Conservation (phyloP, 2,329 filamentous ascomycete species). For the Fusarium pseudocircinatum region DNA sequence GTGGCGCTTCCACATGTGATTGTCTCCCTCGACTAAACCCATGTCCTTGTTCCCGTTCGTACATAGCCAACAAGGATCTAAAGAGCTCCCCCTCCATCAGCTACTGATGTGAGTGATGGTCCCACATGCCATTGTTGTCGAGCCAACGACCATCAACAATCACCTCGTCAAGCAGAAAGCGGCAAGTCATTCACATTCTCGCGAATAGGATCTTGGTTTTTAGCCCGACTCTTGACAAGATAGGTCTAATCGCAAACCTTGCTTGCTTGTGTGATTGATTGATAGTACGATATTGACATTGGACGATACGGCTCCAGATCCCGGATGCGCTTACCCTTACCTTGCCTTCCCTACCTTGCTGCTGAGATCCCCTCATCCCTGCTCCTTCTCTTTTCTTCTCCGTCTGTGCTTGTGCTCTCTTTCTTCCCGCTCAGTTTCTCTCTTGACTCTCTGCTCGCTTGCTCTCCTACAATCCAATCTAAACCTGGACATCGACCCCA, state of each 20-base stretch:
- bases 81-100: conserved; percentile 14
- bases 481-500: conserved; percentile 21
- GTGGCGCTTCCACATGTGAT: conserved; percentile 28
- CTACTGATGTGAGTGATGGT: conserved; percentile 1
- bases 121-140: conserved; percentile 12
- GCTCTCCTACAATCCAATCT: conserved; percentile 9
- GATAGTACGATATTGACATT: conserved; percentile 10
- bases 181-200: conserved; percentile 13
- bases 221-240: conserved; percentile 11
- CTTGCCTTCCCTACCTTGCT: background rate
- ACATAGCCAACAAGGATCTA: conserved; percentile 14
- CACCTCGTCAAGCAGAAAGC: conserved; percentile 22
- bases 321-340: background rate
- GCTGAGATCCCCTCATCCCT: conserved; percentile 14
- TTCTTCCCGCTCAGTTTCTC: background rate
- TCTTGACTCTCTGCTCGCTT: background rate
- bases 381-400: conserved; percentile 1
- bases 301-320: background rate
- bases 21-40: background rate
- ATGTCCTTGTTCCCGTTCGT: conserved; percentile 18
- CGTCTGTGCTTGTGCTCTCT: conserved; percentile 8
- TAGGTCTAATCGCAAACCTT: conserved; percentile 20
- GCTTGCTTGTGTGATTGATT: conserved; percentile 4
- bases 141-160: conserved; percentile 31
- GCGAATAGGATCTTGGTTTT: conserved; percentile 17